These are phyloP conservation scores for Baorangia bicolor DNA, from an alignment of 768 basidiomycete species.

Conservation along the genomic window DNA sequence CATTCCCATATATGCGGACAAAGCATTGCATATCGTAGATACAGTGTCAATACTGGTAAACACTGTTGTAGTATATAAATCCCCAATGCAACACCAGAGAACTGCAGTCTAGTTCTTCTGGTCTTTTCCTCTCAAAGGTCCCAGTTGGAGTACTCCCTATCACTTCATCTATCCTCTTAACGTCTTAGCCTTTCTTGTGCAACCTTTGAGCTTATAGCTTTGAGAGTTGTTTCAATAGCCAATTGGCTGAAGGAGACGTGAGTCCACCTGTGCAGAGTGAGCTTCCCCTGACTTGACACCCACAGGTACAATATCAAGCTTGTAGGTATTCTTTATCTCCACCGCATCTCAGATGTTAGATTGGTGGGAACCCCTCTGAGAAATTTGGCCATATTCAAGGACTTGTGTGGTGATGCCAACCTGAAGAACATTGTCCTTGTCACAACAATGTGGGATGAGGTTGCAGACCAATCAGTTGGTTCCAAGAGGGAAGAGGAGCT, in stretches of 20 bases:
- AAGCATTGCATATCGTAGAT: too few relatives aligned
- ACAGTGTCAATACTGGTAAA: too few relatives aligned
- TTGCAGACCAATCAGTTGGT: background rate
- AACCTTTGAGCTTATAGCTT: too few relatives aligned
- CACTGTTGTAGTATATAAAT: too few relatives aligned
- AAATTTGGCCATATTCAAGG: slow-evolving; percentile 9
- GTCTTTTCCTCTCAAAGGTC: too few relatives aligned
- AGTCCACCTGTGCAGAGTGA: background rate
- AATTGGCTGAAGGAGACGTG: slow-evolving; percentile 19
- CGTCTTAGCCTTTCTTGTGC: too few relatives aligned
- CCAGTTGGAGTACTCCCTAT: too few relatives aligned
- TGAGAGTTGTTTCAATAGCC: too few relatives aligned
- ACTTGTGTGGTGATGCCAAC: slow-evolving; percentile 8
- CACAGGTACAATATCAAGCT: slow-evolving; percentile 13
- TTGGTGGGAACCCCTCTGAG: slow-evolving; percentile 8
- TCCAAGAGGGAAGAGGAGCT: slow-evolving; percentile 13
- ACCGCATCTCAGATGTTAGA: slow-evolving; percentile 14
- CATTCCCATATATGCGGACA: too few relatives aligned
- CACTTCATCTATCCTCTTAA: too few relatives aligned
- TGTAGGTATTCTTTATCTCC: slow-evolving; percentile 12
- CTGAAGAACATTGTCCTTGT: slow-evolving; percentile 19
- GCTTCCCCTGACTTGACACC: background rate
- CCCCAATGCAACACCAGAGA: too few relatives aligned
- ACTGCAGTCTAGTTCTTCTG: too few relatives aligned
- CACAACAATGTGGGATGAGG: slow-evolving; percentile 22